Evolutionary conservation across 1,139 yeast species (phyloP), one percentile per base, ranked within the genome.

Genomic region (Yamadazyma atlantica): DNA sequence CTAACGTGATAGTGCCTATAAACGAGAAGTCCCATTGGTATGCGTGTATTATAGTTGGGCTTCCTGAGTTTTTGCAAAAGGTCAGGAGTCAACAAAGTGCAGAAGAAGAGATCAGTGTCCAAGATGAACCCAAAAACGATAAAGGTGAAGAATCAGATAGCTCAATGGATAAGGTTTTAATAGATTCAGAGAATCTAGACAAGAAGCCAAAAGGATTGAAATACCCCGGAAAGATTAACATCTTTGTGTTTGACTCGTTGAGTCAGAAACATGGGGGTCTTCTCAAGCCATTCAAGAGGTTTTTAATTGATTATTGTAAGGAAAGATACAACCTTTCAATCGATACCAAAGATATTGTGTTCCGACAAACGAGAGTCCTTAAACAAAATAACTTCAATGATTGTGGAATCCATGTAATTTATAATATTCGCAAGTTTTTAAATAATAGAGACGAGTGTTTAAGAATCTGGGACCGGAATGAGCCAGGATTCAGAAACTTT

Each of bases 361-460:
- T 71, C 23, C 60, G 69, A 38, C 64, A 69, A 3, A 84, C 85
- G 4, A 55, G 65, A 21, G 95, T 89, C 0, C 96, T 97, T 0
- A 80, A 75, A 44, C 99, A 94, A 55, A 80, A 81, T 35, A 94
- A 94, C 56, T 82, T 82, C 60, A 87, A 90, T 54, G 98, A 94
- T 57, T 94, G 99, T 64, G 99, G 99, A 1, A 80, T 94, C 16
- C 97, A 87, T 62, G 85, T 92, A 4, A 82, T 94, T 18, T 84
- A 84, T 51, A 92, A 87, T 52, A 76, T 86, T 11, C 73, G 77
- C 43, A 77, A 75, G 49, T 85, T 90, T 66, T 65, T 87, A 35
- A 62, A 66, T 26, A 61, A 73, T 34, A 79, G 82, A 0, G 55
- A 55, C 0, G 65, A 55, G 30, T 78, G 86, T 41, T 69, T 80